Percentiles rank a stretch among this genome's conserved stretches.
These are phyloP conservation scores for Populus nigra DNA, from an alignment of 345 rosid genomes.

Conservation along the genomic window DNA sequence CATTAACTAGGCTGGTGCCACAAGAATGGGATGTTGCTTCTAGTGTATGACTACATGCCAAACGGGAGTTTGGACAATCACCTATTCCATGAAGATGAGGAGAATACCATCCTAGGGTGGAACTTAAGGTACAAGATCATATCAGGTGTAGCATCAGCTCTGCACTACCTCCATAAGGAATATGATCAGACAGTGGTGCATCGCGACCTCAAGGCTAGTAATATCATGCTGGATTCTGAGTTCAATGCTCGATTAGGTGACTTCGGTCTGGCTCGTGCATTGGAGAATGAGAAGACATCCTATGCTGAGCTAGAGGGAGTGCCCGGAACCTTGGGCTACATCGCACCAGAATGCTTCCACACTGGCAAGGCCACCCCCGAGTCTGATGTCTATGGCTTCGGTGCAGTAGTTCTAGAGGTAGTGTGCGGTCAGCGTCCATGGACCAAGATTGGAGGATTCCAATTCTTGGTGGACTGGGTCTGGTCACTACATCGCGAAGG, in stretches of 20 bases:
- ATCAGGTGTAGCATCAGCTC: slow-evolving; percentile 50
- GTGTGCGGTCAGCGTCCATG: slow-evolving; percentile 55
- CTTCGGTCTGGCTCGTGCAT: slow-evolving; percentile 54
- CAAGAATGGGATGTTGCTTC: slow-evolving; percentile 43
- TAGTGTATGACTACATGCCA: slow-evolving; percentile 64
- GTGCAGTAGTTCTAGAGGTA: slow-evolving; percentile 54
- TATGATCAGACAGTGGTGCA: slow-evolving; percentile 61
- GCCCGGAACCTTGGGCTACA: slow-evolving; percentile 52
- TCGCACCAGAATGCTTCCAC: slow-evolving; percentile 61
- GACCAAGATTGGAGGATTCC: slow-evolving; percentile 33
- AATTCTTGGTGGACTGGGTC: slow-evolving; percentile 46
- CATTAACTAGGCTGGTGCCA: slow-evolving; percentile 51
- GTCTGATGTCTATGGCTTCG: slow-evolving; percentile 57
- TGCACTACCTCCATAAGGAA: slow-evolving; percentile 60
- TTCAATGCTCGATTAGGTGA: slow-evolving; percentile 63
- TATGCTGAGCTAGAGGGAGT: slow-evolving; percentile 54
- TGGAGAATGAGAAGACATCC: slow-evolving; percentile 52
- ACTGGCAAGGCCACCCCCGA: slow-evolving; percentile 55
- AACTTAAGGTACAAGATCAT: slow-evolving; percentile 41
- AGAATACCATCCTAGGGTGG: slow-evolving; percentile 31
- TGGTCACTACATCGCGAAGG: slow-evolving; percentile 54
- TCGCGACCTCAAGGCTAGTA: slow-evolving; percentile 67
- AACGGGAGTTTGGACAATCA: slow-evolving; percentile 57
- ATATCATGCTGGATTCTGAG: slow-evolving; percentile 49
- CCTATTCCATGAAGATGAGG: slow-evolving; percentile 35